These are phyloP conservation scores for Oryza meridionalis DNA, from an alignment of 176 grass and related monocot genomes.

Conservation along the genomic window DNA sequence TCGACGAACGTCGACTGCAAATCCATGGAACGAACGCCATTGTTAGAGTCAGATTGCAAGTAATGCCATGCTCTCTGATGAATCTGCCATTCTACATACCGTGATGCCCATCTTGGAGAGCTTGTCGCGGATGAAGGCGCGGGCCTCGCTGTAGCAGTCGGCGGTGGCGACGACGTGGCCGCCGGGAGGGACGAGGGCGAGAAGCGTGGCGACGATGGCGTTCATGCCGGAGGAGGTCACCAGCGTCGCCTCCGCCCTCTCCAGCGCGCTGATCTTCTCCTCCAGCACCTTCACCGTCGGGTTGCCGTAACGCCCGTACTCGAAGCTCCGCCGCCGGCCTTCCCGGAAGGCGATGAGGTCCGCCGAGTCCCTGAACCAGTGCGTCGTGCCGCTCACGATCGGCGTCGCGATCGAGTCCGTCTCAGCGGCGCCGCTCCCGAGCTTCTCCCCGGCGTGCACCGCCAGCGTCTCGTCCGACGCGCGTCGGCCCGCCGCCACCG, in stretches of 20 bases:
- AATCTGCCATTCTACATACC: constrained; percentile 25
- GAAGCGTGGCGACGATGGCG: constrained; percentile 73
- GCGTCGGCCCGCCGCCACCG: background rate
- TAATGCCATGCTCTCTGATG: background rate
- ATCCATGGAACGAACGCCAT: background rate
- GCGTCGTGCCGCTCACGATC: constrained; percentile 71
- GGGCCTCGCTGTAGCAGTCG: constrained; percentile 82
- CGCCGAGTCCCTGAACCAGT: constrained; percentile 77
- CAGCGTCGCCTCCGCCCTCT: constrained; percentile 73
- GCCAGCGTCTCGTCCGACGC: constrained; percentile 69
- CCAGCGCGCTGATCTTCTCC: constrained; percentile 81
- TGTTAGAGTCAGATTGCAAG: constrained; percentile 7
- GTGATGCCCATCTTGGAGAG: constrained; percentile 75
- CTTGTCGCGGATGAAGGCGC: constrained; percentile 68
- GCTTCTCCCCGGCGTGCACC: constrained; percentile 88
- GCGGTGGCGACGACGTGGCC: constrained; percentile 71
- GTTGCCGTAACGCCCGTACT: constrained; percentile 81
- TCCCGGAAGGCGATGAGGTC: constrained; percentile 87
- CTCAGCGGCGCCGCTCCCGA: constrained; percentile 8
- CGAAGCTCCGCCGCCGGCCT: constrained; percentile 70
- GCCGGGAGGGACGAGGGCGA: constrained; percentile 59
- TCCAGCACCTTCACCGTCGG: constrained; percentile 73
- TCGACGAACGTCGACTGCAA: constrained; percentile 68
- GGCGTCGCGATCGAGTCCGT: constrained; percentile 76
- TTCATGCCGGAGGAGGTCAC: constrained; percentile 92